phyloP scores from a whole-genome alignment of 1,284 basidiomycete genomes.

The Pulveroboletus sp. region DNA sequence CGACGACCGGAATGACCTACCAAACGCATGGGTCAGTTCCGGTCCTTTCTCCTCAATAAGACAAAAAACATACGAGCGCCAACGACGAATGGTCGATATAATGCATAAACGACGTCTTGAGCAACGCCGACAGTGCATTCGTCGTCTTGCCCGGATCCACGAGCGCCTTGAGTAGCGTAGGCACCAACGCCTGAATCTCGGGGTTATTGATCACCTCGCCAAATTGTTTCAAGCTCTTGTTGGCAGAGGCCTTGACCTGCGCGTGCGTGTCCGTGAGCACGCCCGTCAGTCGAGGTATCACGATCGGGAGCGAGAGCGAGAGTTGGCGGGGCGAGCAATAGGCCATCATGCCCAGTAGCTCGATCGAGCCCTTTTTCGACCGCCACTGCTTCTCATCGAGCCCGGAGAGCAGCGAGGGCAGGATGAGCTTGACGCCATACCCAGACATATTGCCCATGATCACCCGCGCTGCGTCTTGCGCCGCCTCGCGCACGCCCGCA shows the following conservation, averaged over 20 bases:
- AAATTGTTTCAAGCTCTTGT: conserved; percentile 96
- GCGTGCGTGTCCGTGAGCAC: conserved; percentile 98
- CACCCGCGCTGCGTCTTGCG: conserved; percentile 88
- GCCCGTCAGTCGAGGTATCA: conserved; percentile 93
- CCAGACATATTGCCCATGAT: conserved; percentile 97
- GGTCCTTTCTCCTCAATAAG: not conserved
- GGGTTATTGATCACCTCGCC: conserved; percentile 95
- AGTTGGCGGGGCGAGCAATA: conserved; percentile 97
- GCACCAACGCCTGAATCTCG: conserved; percentile 91
- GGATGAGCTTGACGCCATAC: conserved; percentile 93
- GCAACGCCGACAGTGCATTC: conserved; percentile 77
- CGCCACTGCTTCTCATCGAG: conserved; percentile 99
- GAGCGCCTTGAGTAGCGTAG: conserved; percentile 92
- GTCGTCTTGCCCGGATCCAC: conserved; percentile 95
- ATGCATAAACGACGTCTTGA: conserved; percentile 97
- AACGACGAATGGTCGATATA: conserved; percentile 98
- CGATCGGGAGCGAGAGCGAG: conserved; percentile 92
- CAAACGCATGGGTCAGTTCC: not conserved
- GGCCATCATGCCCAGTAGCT: conserved; percentile 98
- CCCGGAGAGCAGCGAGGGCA: conserved; percentile 88
- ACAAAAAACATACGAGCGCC: conserved; percentile 69
- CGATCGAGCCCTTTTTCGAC: conserved; percentile 97
- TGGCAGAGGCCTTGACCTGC: conserved; percentile 92
- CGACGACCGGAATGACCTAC: conserved; percentile 93
- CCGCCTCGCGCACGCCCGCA: conserved; percentile 91